These are phyloP conservation scores for Falciphora oryzae DNA, from an alignment of 2,329 filamentous ascomycete genomes.

Conservation along the genomic window DNA sequence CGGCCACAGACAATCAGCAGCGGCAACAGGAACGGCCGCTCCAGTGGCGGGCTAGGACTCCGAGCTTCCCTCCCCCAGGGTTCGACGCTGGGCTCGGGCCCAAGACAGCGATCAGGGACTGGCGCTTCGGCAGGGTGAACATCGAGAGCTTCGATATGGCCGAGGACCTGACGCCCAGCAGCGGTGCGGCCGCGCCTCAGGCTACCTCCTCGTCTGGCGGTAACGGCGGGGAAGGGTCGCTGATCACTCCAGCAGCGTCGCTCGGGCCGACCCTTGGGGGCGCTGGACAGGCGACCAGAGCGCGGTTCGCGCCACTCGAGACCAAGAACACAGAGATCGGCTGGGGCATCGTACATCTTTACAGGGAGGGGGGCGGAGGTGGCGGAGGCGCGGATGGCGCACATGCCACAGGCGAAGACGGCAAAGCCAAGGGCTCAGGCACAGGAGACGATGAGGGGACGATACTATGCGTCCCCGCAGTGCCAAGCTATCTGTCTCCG, in stretches of 20 bases:
- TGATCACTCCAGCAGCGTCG: slow-evolving; percentile 24
- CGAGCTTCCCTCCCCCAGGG: slow-evolving; percentile 37
- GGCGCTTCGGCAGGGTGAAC: slow-evolving; percentile 73
- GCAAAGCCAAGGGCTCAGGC: slow-evolving; percentile 18
- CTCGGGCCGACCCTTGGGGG: slow-evolving; percentile 50
- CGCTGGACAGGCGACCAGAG: slow-evolving; percentile 74
- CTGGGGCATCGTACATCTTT: slow-evolving; percentile 92
- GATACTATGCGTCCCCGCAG: slow-evolving; percentile 86
- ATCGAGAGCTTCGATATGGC: slow-evolving; percentile 76
- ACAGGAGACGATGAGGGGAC: slow-evolving; percentile 63
- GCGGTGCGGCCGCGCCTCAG: slow-evolving; percentile 16
- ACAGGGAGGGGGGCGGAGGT: slow-evolving; percentile 71
- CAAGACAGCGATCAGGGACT: slow-evolving; percentile 56
- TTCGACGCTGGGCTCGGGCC: slow-evolving; percentile 40
- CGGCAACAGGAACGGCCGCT: slow-evolving; percentile 12
- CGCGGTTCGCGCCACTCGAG: slow-evolving; percentile 66
- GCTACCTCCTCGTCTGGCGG: slow-evolving; percentile 16
- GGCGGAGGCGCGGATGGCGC: background rate
- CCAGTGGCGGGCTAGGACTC: slow-evolving; percentile 33
- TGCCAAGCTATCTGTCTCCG: slow-evolving; percentile 88
- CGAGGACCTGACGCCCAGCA: background rate
- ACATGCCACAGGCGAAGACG: slow-evolving; percentile 12
- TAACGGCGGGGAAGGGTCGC: background rate
- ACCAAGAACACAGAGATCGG: slow-evolving; percentile 71
- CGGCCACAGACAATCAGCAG: slow-evolving; percentile 20